Evolutionary conservation across 768 basidiomycete genomes (phyloP).

Genomic region (Panaeolus cyanescens): DNA sequence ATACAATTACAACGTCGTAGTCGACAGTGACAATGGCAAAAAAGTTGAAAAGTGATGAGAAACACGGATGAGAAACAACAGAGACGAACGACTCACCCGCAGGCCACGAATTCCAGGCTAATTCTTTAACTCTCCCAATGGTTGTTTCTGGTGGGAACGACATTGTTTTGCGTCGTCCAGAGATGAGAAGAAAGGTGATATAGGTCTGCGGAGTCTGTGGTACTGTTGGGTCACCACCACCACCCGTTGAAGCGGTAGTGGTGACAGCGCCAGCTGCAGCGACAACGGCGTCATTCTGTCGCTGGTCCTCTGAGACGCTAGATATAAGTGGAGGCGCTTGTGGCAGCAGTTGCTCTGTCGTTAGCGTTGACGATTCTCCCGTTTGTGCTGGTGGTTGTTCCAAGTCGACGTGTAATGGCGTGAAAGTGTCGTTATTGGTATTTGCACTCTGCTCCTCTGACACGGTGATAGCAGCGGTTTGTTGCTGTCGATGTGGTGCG

Average conservation of each 20-base stretch:
- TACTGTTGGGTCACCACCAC: constrained; percentile 18
- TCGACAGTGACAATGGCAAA: neutral
- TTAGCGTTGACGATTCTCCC: neutral
- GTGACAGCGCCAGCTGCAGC: neutral
- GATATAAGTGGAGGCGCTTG: neutral
- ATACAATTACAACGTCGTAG: no score
- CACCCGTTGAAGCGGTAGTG: neutral
- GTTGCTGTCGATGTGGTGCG: neutral
- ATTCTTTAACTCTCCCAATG: constrained; percentile 78
- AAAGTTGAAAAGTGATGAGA: constrained; percentile 3
- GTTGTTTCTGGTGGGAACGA: constrained; percentile 75
- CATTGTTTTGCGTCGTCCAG: constrained; percentile 69
- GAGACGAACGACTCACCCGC: constrained; percentile 45
- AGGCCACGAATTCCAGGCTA: constrained; percentile 85
- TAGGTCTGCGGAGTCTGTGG: constrained; percentile 67
- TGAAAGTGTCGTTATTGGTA: neutral
- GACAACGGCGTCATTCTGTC: neutral
- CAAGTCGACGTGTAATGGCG: neutral
- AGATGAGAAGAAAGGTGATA: constrained; percentile 73
- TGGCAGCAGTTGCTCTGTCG: neutral
- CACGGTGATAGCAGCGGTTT: neutral
- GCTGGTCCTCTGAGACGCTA: neutral
- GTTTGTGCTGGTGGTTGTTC: neutral
- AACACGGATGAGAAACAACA: constrained; percentile 9
- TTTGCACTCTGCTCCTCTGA: neutral